A percentile compares a stretch with the other conserved stretches of the same genome.
Evolutionary conservation across 2,329 filamentous ascomycete genomes (phyloP).

Genomic region (Incumbomyces delicatus): DNA sequence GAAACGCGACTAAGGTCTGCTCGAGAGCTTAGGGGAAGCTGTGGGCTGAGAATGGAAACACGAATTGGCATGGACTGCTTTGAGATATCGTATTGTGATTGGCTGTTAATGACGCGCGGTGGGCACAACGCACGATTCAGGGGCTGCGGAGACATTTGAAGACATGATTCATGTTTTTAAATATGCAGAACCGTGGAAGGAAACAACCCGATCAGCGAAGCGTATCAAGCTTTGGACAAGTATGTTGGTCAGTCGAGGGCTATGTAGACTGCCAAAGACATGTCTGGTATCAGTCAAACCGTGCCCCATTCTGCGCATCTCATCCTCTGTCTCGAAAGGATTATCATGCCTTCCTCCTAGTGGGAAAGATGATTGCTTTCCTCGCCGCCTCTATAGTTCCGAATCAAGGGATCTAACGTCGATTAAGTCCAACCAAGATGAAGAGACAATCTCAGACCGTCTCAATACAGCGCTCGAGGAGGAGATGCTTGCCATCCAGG

Average conservation of each 20-base stretch:
- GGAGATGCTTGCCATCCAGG: constrained; percentile 8
- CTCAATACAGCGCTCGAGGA: constrained; percentile 1
- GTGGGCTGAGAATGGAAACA: no score
- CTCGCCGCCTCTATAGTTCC: background rate
- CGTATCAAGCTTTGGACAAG: background rate
- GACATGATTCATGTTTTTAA: no score
- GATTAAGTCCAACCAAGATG: background rate
- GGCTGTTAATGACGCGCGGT: no score
- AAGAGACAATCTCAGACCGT: background rate
- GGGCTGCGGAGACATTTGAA: no score
- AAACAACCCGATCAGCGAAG: no score
- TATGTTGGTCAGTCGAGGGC: constrained; percentile 1
- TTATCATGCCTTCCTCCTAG: no score
- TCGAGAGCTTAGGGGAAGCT: no score
- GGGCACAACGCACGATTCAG: no score
- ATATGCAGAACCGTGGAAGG: no score
- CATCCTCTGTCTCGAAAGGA: background rate
- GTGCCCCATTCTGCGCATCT: background rate
- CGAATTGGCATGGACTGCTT: no score
- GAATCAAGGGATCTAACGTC: background rate
- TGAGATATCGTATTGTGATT: no score
- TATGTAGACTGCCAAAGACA: background rate
- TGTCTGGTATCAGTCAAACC: background rate
- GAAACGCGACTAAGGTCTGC: no score
- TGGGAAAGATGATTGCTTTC: background rate